A percentile compares a stretch with the other conserved stretches of the same genome.
Conservation (phyloP, 805 yeast species). For the Pichia cephalocereana region DNA sequence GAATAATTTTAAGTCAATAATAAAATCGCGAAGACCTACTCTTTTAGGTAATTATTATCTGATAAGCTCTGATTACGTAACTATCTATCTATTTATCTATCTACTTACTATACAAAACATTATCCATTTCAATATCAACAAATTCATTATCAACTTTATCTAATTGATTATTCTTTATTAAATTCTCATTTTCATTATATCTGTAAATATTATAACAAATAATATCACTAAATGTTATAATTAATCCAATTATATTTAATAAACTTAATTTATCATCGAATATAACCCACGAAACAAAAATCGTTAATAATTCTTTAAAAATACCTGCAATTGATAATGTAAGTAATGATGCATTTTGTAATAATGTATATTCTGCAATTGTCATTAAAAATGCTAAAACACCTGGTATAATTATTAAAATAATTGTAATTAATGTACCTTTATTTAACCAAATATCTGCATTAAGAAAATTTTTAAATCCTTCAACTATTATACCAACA, state of each 20-base stretch:
- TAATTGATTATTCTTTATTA: neutral
- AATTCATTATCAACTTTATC: conserved; percentile 10
- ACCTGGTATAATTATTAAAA: conserved; percentile 71
- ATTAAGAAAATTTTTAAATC: conserved; percentile 39
- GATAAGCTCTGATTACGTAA: no score
- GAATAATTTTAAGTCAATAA: no score
- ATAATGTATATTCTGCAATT: conserved; percentile 71
- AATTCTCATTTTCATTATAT: conserved; percentile 21
- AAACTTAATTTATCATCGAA: conserved; percentile 66
- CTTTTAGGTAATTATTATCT: no score
- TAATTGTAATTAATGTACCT: conserved; percentile 47
- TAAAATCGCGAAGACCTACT: no score
- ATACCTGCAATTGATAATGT: conserved; percentile 89
- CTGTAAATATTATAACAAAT: conserved; percentile 74
- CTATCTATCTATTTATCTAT: no score
- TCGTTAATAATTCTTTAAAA: conserved; percentile 84
- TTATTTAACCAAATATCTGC: conserved; percentile 58
- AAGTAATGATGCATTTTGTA: conserved; percentile 73
- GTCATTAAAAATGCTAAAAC: conserved; percentile 85
- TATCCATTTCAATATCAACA: conserved; percentile 14
- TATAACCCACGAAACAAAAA: conserved; percentile 54
- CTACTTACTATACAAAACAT: neutral
- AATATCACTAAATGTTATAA: conserved; percentile 69
- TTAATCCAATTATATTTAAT: conserved; percentile 65
- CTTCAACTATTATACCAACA: conserved; percentile 65